Base-by-base conservation (phyloP, 108 stramenopile species). In the Pseudonitzschia delicatissima region DNA sequence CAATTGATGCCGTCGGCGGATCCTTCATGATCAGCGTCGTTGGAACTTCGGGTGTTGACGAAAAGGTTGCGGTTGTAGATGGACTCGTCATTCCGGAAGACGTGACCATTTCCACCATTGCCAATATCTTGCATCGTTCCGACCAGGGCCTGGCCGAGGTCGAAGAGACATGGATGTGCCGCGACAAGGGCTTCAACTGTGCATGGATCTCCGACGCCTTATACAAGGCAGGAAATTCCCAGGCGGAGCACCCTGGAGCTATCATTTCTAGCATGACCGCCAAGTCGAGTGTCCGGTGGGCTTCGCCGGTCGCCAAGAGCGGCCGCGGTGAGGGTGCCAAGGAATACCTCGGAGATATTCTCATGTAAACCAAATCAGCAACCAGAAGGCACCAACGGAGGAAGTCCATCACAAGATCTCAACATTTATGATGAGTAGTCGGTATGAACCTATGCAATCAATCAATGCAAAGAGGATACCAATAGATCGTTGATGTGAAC, bases 291-390 rank as follows among this genome's bases (percentile, higher is more conserved):
- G 77, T 91, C 50, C 85, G 87, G 76, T 95, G 74, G 73, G 94
- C 91, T 2, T 82, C 84, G 62, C 87, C 91, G 1, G 87, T 86
- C 64, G 89, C 84, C 1, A 75, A 78, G 73, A 78, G 76, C 68
- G 94, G 94, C 40, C 81, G 86, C 66, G 94, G 94, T 18, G 94
- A 95, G 70, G 94, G 94, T 31, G 87, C 89, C 8, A 77, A 88
- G 50, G 94, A 95, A 72, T 95, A 95, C 68, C 68, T 95, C 37
- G 94, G 94, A 23, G 94, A 95, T 79, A 92, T 95, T 68, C 52
- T 95, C 8, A 94, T 94, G 93, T 94, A 79, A 86, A 50, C 12
- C 0, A 0, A 42, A 42, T 13, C 0, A 42, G 13, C 11, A 42
- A 42, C 40, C 0, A 42, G 0, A 40, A n/a, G n/a, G n/a, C n/a